Conservation (phyloP, 2,329 filamentous ascomycete species). For the Fusarium xylarioides region DNA sequence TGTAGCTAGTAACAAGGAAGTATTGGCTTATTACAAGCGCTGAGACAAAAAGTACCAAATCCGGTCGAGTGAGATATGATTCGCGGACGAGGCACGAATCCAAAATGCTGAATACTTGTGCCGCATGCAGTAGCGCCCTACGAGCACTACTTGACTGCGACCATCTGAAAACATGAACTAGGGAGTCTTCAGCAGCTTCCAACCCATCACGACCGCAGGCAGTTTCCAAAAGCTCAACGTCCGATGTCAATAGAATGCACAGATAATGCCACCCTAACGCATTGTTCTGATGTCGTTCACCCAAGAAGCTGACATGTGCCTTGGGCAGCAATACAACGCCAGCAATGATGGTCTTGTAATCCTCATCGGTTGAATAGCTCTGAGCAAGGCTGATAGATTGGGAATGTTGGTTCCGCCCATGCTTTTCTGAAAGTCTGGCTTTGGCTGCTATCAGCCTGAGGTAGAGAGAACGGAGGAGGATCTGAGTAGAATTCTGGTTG, state of each 20-base stretch:
- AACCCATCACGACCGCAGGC: constrained; percentile 9
- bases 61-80: constrained; percentile 11
- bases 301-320: neutral
- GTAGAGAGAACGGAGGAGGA: constrained; percentile 12
- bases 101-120: constrained; percentile 13
- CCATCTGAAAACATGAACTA: neutral
- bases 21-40: constrained; percentile 20
- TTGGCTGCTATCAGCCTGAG: neutral
- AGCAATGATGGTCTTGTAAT: neutral
- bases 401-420: neutral
- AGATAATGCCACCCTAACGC: constrained; percentile 14
- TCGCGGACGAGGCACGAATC: constrained; percentile 7
- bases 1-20: neutral
- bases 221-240: constrained; percentile 9
- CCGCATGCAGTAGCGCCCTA: constrained; percentile 12
- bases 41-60: constrained; percentile 12
- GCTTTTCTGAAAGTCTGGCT: neutral
- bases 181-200: neutral
- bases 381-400: neutral
- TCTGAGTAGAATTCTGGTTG: constrained; percentile 7
- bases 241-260: constrained; percentile 6
- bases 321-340: neutral
- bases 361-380: neutral
- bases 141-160: constrained; percentile 8
- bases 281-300: neutral